A percentile compares a stretch with the other conserved stretches of the same genome.
Conservation (phyloP, 2,329 filamentous ascomycete genomes). For the Penicillium sp. region DNA sequence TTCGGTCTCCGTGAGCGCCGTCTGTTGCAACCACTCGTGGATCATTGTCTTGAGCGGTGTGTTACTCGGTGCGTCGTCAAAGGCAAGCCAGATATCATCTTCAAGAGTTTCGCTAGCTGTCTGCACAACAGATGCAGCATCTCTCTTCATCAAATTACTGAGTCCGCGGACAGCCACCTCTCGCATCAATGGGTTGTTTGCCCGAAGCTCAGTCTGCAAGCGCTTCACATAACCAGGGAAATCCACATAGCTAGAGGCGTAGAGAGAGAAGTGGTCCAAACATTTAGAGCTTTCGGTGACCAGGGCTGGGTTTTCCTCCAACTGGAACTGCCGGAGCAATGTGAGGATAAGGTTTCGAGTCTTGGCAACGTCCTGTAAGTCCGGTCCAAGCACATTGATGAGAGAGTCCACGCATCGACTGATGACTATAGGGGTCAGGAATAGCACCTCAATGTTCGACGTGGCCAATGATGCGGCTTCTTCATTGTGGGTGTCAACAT, state of each 20-base stretch:
- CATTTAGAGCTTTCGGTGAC: conserved; percentile 77
- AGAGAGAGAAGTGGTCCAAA: conserved; percentile 85
- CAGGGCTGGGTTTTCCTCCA: conserved; percentile 68
- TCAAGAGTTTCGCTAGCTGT: conserved; percentile 77
- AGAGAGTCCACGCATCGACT: conserved; percentile 89
- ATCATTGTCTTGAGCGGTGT: conserved; percentile 82
- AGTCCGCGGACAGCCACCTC: conserved; percentile 83
- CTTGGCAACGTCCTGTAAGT: conserved; percentile 87
- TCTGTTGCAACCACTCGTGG: conserved; percentile 89
- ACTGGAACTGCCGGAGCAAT: conserved; percentile 76
- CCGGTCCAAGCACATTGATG: conserved; percentile 92
- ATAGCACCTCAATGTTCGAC: conserved; percentile 85
- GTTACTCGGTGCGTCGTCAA: conserved; percentile 74
- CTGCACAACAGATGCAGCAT: conserved; percentile 76
- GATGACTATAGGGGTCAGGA: conserved; percentile 77
- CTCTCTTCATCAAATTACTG: conserved; percentile 91
- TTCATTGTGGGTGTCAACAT: conserved; percentile 84
- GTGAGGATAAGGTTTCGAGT: conserved; percentile 89
- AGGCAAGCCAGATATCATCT: conserved; percentile 84
- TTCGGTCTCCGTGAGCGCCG: conserved; percentile 72
- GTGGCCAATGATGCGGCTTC: conserved; percentile 76
- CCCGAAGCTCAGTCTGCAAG: conserved; percentile 73
- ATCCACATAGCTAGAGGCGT: conserved; percentile 82
- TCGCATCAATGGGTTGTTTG: conserved; percentile 65
- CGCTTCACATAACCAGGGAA: conserved; percentile 79